Evolutionary conservation across 495 filamentous ascomycete species (phyloP), one percentile per base, ranked within the genome.

Genomic region (Neurospora sp.): DNA sequence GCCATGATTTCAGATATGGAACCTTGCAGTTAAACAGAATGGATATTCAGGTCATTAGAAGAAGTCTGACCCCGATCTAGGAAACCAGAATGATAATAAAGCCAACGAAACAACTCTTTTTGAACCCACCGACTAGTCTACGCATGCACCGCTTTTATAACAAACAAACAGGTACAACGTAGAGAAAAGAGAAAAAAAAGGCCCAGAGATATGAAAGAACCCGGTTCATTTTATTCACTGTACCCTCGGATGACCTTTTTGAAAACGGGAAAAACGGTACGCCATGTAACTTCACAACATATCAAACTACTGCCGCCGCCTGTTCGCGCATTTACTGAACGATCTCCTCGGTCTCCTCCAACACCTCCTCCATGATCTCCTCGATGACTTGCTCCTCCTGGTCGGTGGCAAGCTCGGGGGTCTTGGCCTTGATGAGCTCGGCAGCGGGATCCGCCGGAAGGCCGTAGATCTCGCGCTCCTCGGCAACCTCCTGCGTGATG

Each of bases 281-380:
- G 53, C 53, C 53, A 61, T 61, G 53, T 9, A 61, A 61, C 53
- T 61, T 61, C 53, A 35, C 53, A 61, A 61, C 53, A 61, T 61
- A 61, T 61, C 53, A 61, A 61, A 61, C 22, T 31, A 71, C 70
- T 31, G 20, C 69, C 69, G 18, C 40, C 27, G 46, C 46, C 53
- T 61, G 22, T 61, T 11, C 59, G 7, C 69, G 37, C 68, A 12
- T 69, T 72, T 79, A 82, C 69, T 72, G 73, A 38, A 86, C 80
- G 73, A 87, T 81, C 79, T 98, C 96, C 85, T 97, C 96, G 71
- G 86, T 89, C 88, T 97, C 94, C 83, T 97, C 94, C 70, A 98
- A 86, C 76, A 97, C 93, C 84, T 98, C 94, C 82, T 96, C 95
- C 78, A 97, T 91, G 74, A 94, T 91, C 85, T 96, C 93, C 80